Evolutionary conservation across 2,329 filamentous ascomycete species (phyloP).

Genomic region (Botrytis fragariae): DNA sequence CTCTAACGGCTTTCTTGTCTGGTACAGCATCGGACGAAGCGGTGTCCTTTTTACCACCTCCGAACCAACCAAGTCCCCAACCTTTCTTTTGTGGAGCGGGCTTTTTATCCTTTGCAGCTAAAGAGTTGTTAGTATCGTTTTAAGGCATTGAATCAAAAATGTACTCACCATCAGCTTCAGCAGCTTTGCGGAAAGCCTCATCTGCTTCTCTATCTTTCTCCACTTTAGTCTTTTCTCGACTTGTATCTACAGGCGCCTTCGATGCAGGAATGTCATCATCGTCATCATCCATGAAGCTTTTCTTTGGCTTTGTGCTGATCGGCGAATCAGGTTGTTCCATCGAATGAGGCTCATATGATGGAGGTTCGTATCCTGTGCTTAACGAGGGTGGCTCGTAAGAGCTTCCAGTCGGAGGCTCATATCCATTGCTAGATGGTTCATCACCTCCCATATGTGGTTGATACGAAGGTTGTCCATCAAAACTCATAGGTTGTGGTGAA

Average conservation of each 20-base stretch:
- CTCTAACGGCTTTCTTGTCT: slow-evolving; percentile 72
- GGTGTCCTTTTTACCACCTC: slow-evolving; percentile 61
- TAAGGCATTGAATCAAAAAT: not conserved
- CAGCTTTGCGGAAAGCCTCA: slow-evolving; percentile 81
- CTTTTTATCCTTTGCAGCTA: slow-evolving; percentile 61
- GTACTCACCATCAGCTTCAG: slow-evolving; percentile 67
- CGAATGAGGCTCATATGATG: slow-evolving; percentile 54
- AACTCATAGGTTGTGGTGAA: slow-evolving; percentile 29
- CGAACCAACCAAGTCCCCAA: slow-evolving; percentile 88
- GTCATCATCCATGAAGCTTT: slow-evolving; percentile 80
- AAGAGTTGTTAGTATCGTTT: slow-evolving; percentile 21
- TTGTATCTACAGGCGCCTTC: slow-evolving; percentile 41
- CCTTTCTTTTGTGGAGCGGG: slow-evolving; percentile 53
- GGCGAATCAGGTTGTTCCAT: slow-evolving; percentile 45
- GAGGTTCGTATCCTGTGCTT: slow-evolving; percentile 34
- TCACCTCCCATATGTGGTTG: slow-evolving; percentile 25
- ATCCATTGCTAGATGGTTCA: slow-evolving; percentile 37
- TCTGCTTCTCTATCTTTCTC: slow-evolving; percentile 77
- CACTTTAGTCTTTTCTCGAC: slow-evolving; percentile 57
- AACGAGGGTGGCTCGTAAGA: slow-evolving; percentile 33
- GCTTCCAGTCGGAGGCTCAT: slow-evolving; percentile 31
- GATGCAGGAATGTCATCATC: slow-evolving; percentile 63
- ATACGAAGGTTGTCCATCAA: slow-evolving; percentile 21
- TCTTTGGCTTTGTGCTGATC: slow-evolving; percentile 58
- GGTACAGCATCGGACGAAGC: slow-evolving; percentile 38